These are phyloP conservation scores for Kingdonia uniflora DNA, from an alignment of 164 flowering plant species.

Conservation along the genomic window DNA sequence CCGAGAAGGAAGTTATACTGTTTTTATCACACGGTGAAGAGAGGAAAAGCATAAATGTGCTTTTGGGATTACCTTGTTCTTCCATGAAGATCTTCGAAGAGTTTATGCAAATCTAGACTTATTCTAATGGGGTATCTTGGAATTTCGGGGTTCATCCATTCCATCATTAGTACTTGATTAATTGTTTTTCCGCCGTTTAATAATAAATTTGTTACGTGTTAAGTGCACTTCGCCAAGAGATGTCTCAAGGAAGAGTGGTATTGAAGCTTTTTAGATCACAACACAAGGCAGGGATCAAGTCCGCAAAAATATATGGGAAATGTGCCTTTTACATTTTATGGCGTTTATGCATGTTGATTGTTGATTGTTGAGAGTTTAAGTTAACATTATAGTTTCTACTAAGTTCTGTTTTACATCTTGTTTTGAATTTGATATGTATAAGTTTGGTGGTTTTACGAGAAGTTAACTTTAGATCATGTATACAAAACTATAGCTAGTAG, in stretches of 20 bases:
- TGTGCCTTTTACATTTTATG: neutral
- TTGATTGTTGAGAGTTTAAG: conserved; percentile 1
- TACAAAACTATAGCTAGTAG: neutral
- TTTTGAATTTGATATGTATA: neutral
- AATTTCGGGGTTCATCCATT: neutral
- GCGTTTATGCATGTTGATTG: no score
- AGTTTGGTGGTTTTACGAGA: neutral
- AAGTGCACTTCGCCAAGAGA: neutral
- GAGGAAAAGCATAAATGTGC: conserved; percentile 64
- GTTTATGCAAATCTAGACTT: conserved; percentile 31
- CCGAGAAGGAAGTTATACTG: conserved; percentile 72
- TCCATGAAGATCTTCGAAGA: conserved; percentile 67
- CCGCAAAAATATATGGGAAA: neutral
- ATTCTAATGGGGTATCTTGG: neutral
- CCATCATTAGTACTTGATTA: conserved; percentile 2
- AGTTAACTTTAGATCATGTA: neutral
- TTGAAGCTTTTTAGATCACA: neutral
- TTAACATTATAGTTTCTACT: neutral
- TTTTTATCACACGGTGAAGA: conserved; percentile 69
- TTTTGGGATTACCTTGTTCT: conserved; percentile 78
- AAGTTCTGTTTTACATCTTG: neutral
- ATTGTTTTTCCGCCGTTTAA: neutral
- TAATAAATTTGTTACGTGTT: neutral
- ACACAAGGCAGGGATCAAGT: neutral
- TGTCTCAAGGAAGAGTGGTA: neutral